These are phyloP conservation scores for Keqinozyma sinolaborantium DNA, from an alignment of 1,139 yeast species.

Conservation along the genomic window DNA sequence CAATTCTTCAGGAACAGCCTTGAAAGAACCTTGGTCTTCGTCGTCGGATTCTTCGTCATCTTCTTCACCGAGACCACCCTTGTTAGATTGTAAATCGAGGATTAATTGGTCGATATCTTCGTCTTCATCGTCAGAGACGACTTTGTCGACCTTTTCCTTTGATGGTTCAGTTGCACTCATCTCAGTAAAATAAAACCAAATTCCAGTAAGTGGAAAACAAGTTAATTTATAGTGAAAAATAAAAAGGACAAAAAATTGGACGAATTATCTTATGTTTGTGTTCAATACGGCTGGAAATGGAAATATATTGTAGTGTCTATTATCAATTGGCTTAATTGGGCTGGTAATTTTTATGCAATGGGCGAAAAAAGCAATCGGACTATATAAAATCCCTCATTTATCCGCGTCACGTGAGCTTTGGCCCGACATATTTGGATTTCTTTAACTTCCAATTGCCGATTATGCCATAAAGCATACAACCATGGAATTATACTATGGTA, in stretches of 20 bases:
- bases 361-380: neutral
- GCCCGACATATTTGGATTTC: too few species aligned
- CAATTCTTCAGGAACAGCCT: constrained; percentile 85
- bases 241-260: constrained; percentile 1
- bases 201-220: constrained; percentile 3
- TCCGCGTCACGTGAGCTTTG: neutral
- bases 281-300: neutral
- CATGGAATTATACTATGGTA: too few species aligned
- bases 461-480: too few species aligned
- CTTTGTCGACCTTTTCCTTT: constrained; percentile 44
- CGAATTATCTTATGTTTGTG: neutral
- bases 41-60: constrained; percentile 51
- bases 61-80: constrained; percentile 39
- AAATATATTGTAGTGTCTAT: neutral
- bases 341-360: neutral
- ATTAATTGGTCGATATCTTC: constrained; percentile 89
- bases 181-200: constrained; percentile 6
- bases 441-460: too few species aligned
- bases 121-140: constrained; percentile 64
- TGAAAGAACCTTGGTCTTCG: constrained; percentile 43
- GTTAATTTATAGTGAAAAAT: constrained; percentile 5
- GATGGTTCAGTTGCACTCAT: constrained; percentile 53
- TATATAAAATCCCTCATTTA: neutral
- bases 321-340: neutral
- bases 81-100: constrained; percentile 83